phyloP scores from a whole-genome alignment of 441 rosid genomes.

The Adansonia madagascariensis region DNA sequence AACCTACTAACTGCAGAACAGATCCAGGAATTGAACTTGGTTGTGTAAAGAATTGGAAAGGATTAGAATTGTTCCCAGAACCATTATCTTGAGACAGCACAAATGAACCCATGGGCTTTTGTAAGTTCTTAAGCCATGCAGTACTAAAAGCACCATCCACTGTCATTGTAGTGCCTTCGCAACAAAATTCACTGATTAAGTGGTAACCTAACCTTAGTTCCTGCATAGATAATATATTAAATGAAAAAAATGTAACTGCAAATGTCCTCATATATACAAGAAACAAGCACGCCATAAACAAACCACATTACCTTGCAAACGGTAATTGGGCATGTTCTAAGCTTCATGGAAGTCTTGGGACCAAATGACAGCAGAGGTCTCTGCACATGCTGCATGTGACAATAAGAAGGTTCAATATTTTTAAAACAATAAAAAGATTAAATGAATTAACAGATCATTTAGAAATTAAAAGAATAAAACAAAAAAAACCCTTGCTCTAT shows the following conservation, averaged over 20 bases:
- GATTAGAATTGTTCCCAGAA: conserved; percentile 50
- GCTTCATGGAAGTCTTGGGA: conserved; percentile 83
- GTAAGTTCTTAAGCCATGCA: conserved; percentile 80
- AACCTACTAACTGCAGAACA: conserved; percentile 78
- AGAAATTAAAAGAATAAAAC: conserved; percentile 11
- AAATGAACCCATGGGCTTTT: conserved; percentile 57
- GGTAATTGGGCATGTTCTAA: conserved; percentile 78
- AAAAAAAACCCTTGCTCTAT: too few species aligned
- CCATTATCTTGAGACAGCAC: conserved; percentile 59
- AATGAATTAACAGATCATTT: not conserved
- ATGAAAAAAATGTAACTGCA: conserved; percentile 25
- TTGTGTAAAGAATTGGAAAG: conserved; percentile 66
- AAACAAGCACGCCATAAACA: conserved; percentile 21
- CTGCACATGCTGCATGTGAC: conserved; percentile 79
- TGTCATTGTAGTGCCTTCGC: conserved; percentile 66
- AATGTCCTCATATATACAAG: not conserved
- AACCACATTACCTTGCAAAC: conserved; percentile 82
- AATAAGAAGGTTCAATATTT: conserved; percentile 27
- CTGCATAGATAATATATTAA: conserved; percentile 45
- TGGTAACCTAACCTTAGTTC: conserved; percentile 77
- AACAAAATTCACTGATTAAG: conserved; percentile 72
- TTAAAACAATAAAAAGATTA: not conserved
- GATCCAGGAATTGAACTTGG: conserved; percentile 87
- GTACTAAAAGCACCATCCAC: conserved; percentile 78
- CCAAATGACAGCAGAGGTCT: conserved; percentile 93